Conservation (phyloP, 345 rosid species). For the Gossypium bickii region DNA sequence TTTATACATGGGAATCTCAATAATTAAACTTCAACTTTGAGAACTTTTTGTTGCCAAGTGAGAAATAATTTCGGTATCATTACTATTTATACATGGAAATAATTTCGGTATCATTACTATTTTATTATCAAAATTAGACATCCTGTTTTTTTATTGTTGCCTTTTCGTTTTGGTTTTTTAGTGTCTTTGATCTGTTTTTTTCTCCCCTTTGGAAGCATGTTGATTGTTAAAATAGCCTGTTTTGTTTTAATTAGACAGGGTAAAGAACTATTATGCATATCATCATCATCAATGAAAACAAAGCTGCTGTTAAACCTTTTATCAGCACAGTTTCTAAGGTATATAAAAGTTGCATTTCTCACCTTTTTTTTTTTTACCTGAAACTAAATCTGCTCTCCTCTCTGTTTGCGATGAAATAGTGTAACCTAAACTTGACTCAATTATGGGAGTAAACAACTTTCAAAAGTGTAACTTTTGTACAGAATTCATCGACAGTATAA, state of each 20-base stretch:
- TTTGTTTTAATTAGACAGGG: no score
- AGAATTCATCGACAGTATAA: constrained; percentile 2
- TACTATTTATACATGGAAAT: neutral
- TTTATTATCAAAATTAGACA: neutral
- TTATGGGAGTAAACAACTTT: neutral
- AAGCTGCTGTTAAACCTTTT: neutral
- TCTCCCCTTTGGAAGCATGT: no score
- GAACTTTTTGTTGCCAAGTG: neutral
- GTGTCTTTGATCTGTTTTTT: no score
- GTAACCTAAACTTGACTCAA: no score
- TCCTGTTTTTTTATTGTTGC: no score
- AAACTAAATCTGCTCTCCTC: neutral
- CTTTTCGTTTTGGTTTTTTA: no score
- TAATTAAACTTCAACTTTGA: neutral
- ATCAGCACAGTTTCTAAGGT: neutral
- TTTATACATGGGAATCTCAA: neutral
- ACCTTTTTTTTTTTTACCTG: neutral
- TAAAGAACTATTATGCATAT: no score
- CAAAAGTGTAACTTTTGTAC: neutral
- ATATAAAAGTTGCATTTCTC: neutral
- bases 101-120: neutral
- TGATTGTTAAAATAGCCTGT: no score
- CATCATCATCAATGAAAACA: neutral
- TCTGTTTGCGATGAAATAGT: neutral
- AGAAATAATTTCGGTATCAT: neutral